These are phyloP conservation scores for Myxozyma sirexii DNA, from an alignment of 805 yeast species.

Conservation along the genomic window DNA sequence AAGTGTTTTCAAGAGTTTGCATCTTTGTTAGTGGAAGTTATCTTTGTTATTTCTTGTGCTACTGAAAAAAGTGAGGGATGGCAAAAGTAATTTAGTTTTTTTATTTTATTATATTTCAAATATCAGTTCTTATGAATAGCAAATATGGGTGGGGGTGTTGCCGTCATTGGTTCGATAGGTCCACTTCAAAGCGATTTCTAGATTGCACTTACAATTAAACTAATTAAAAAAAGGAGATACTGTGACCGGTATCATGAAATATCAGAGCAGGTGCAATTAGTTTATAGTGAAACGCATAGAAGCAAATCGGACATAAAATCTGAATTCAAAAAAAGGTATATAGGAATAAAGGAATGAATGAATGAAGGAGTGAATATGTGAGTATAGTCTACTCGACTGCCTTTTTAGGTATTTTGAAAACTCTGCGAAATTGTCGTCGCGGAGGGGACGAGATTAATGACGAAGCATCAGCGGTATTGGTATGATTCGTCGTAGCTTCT, in stretches of 20 bases:
- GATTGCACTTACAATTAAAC: neutral
- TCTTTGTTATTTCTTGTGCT: too few relatives aligned
- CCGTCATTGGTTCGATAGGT: neutral
- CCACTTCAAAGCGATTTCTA: neutral
- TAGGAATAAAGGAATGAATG: neutral
- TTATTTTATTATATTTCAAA: neutral
- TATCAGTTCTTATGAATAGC: neutral
- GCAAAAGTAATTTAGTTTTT: constrained; percentile 4
- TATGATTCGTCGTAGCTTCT: too few relatives aligned
- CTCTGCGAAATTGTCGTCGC: neutral
- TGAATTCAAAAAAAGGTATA: neutral
- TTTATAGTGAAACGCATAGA: too few relatives aligned
- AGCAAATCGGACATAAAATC: too few relatives aligned
- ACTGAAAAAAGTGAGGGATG: constrained; percentile 12
- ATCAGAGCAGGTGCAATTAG: too few relatives aligned
- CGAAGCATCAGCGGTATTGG: neutral
- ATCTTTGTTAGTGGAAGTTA: too few relatives aligned
- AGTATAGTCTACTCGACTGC: neutral
- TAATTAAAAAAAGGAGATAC: neutral
- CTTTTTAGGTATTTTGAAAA: neutral
- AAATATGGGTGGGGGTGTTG: too few relatives aligned
- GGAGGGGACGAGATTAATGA: neutral
- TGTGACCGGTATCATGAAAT: neutral
- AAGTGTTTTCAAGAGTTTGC: neutral
- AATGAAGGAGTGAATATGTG: too few relatives aligned